A percentile compares a stretch with the other conserved stretches of the same genome.
Evolutionary conservation across 371 early-diverging fungal genomes (phyloP).

Genomic region (Mortierella sp.): DNA sequence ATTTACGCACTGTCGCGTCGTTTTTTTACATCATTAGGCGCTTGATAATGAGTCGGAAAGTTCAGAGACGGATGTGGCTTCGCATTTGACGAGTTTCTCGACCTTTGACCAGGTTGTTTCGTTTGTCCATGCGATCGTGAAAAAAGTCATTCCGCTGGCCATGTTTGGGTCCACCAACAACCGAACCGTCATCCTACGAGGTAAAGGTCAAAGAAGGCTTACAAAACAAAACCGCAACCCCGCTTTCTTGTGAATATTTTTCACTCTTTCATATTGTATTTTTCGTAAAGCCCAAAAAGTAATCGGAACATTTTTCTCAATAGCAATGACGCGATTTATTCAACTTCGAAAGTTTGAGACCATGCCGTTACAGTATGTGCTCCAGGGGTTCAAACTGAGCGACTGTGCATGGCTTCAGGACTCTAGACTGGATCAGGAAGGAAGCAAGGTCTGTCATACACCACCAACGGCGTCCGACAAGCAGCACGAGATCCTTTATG

Average conservation of each 20-base stretch:
- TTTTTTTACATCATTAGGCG: background rate
- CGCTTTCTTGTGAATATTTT: background rate
- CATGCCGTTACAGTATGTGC: slow-evolving; percentile 68
- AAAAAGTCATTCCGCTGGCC: slow-evolving; percentile 62
- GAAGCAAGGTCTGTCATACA: slow-evolving; percentile 18
- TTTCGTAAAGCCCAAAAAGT: background rate
- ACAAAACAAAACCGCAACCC: background rate
- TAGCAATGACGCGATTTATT: slow-evolving; percentile 66
- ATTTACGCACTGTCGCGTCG: background rate
- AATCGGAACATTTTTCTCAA: background rate
- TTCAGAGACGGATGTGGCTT: background rate
- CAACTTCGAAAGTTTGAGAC: slow-evolving; percentile 69
- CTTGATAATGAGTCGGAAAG: background rate
- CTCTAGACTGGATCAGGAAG: slow-evolving; percentile 24
- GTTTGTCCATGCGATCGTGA: slow-evolving; percentile 59
- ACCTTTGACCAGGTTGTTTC: slow-evolving; percentile 36
- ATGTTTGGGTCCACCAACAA: slow-evolving; percentile 72
- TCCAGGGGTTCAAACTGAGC: slow-evolving; percentile 66
- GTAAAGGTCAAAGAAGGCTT: no score
- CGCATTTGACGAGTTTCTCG: background rate
- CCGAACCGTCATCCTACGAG: slow-evolving; percentile 56
- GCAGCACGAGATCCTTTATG: slow-evolving; percentile 63
- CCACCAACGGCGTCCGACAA: slow-evolving; percentile 63
- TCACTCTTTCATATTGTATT: background rate
- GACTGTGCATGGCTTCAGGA: slow-evolving; percentile 61